Conservation (phyloP, 2,329 filamentous ascomycete species). For the Verticillium klebahnii region DNA sequence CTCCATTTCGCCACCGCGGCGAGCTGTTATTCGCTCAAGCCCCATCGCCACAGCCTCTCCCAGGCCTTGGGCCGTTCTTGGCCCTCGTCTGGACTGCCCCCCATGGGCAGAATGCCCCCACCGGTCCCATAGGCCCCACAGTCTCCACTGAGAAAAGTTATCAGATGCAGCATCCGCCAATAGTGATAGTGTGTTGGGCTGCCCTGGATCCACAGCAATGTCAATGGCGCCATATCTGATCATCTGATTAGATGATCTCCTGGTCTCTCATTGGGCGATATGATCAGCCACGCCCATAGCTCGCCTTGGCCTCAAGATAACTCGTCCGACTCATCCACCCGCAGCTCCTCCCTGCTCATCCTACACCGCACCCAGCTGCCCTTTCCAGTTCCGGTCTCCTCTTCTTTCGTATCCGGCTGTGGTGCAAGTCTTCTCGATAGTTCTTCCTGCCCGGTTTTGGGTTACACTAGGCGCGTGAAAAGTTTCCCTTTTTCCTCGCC, state of each 20-base stretch:
- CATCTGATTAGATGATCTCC: conserved; percentile 15
- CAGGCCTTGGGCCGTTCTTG: background rate
- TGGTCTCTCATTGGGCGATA: conserved; percentile 4
- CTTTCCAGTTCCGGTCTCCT: background rate
- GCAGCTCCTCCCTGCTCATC: background rate
- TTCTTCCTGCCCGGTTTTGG: conserved; percentile 1
- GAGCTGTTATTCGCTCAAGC: background rate
- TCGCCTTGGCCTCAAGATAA: background rate
- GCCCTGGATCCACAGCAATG: background rate
- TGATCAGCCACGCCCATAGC: conserved; percentile 3
- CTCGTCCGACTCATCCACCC: background rate
- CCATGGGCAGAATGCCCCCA: background rate
- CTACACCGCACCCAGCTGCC: background rate
- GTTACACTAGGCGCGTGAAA: background rate
- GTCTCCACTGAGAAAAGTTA: conserved; percentile 1
- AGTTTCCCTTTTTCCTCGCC: background rate
- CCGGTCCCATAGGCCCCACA: background rate
- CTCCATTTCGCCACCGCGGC: background rate
- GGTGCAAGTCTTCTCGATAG: background rate
- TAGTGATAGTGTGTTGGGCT: background rate
- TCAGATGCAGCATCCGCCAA: conserved; percentile 3
- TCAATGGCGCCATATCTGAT: conserved; percentile 13
- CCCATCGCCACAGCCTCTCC: background rate
- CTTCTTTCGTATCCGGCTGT: conserved; percentile 1
- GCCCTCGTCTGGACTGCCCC: background rate